Base-by-base conservation (phyloP, 2,329 filamentous ascomycete genomes). In the Tolypocladium amazonense region DNA sequence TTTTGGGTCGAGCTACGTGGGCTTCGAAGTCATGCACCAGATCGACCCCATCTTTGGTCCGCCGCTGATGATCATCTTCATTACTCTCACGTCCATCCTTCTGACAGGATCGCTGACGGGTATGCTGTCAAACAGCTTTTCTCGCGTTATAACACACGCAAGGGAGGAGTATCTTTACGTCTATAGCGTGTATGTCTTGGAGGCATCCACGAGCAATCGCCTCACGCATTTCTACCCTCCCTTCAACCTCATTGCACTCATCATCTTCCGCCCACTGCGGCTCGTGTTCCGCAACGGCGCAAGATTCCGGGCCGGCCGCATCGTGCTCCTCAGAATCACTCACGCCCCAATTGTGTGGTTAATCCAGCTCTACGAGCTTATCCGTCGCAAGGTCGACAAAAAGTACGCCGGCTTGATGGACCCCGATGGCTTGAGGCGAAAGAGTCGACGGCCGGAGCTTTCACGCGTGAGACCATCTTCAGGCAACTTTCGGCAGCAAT, bases 151-250 rank as follows among this genome's bases (percentile, higher is more conserved):
- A 66, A 79, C 78, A 56, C 83, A 86, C 65, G 84, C 85, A 45
- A 79, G 79, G 60, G 89, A 92, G 68, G 89, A 93, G 71, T 92
- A 92, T 68, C 79, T 92, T 39, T 92, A 89, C 69, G 85, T 91
- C 67, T 92, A 86, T 72, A 83, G 80, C 65, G 80, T 84, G 57
- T 85, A 86, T 70, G 85, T 86, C 64, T 78, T 86, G 59, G 81
- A 86, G 71, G 85, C 85, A 18, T 87, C 85, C 56, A 88, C 86
- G 50, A 86, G 83, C 66, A 88, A 88, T 65, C 79, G 86, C 55
- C 79, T 88, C 39, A 88, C 85, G 5, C 85, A 88, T 71, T 88
- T 88, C 69, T 87, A 87, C 66, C 86, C 86, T 56, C 86, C 86
- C 1, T 83, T 88, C 66, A 94, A 93, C 71, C 81, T 94, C 45